Base-by-base conservation (phyloP, 345 rosid genomes). In the Bruguiera gymnorhiza region DNA sequence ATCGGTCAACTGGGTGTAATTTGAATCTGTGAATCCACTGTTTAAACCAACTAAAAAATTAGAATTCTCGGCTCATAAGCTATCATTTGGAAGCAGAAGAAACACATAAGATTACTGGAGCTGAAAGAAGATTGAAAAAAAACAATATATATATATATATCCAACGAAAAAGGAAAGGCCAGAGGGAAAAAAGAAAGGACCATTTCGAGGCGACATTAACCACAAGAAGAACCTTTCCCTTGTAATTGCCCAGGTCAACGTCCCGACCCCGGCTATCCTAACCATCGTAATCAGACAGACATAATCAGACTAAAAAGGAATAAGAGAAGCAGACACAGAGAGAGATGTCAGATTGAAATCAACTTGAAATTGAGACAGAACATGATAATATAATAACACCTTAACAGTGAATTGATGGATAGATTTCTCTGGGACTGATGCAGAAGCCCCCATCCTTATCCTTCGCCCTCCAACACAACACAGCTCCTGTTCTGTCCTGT, bases 161-260 rank as follows among this genome's bases (percentile, higher is more conserved):
- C 3, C 19, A 24, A 13, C 1, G 30, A 6, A 31, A 36, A 13
- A 7, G 34, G 26, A 66, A 20, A 29, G 52, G 16, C 0, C 6
- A 24, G 30, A 36, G 29, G 57, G 62, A 20, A 39, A 57, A 52
- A 57, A 64, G 27, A 55, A 64, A 60, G 13, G 59, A 93, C 97
- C 98, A 93, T 89, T 86, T 90, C 73, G 98, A 90, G 63, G 98
- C 98, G 61, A 93, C 97, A 67, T 93, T 93, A 68, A 90, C 98
- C 23, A 93, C 78, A 63, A 93, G 90, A 34, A 90, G 86, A 74
- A 85, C 90, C 80, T 89, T 93, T 46, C 97, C 97, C 74, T 81
- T 85, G 84, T 86, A 89, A 55, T 70, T 74, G 78, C 88, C 85
- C 62, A 93, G 84, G 70, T 90, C 84, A 30, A 90, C 86, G 31